These are phyloP conservation scores for Hyparrhenia diplandra DNA, from an alignment of 176 grass and related monocot species.

Conservation along the genomic window DNA sequence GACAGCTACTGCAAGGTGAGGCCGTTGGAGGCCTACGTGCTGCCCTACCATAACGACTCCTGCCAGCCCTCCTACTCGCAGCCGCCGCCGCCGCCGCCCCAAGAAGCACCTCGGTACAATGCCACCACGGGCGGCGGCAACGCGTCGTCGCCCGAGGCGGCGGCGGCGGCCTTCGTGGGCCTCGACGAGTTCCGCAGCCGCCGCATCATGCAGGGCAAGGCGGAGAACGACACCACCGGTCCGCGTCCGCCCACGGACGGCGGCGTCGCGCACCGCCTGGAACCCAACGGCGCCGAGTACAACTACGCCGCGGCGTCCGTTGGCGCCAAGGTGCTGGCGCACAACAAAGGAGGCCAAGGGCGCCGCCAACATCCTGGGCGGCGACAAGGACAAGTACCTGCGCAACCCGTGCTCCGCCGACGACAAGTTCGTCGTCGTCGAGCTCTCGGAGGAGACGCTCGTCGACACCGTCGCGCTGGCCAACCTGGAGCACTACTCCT, in stretches of 20 bases:
- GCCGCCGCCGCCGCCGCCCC: neutral
- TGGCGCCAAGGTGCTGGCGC: constrained; percentile 78
- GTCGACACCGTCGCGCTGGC: constrained; percentile 72
- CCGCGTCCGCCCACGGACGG: neutral
- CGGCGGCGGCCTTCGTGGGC: constrained; percentile 16
- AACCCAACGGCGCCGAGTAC: constrained; percentile 66
- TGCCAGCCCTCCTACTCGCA: constrained; percentile 25
- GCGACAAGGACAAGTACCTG: constrained; percentile 84
- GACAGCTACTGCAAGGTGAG: constrained; percentile 57
- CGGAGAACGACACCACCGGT: constrained; percentile 15
- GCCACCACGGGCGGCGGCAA: neutral
- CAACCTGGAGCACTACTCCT: constrained; percentile 94
- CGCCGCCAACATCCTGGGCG: constrained; percentile 58
- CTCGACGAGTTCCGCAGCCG: constrained; percentile 56
- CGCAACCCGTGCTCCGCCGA: constrained; percentile 77
- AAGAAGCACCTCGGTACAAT: neutral
- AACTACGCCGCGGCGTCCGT: constrained; percentile 82
- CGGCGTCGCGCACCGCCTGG: constrained; percentile 51
- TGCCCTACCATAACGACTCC: constrained; percentile 25
- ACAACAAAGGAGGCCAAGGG: constrained; percentile 91
- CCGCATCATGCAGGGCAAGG: constrained; percentile 37
- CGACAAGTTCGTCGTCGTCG: constrained; percentile 69
- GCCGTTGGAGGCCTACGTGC: constrained; percentile 56
- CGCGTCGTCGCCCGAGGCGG: neutral
- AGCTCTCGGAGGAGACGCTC: constrained; percentile 88